A percentile compares a stretch with the other conserved stretches of the same genome.
phyloP scores from a whole-genome alignment of 192 early-diverging fungal species.

The Lunasporangiospora selenospora region DNA sequence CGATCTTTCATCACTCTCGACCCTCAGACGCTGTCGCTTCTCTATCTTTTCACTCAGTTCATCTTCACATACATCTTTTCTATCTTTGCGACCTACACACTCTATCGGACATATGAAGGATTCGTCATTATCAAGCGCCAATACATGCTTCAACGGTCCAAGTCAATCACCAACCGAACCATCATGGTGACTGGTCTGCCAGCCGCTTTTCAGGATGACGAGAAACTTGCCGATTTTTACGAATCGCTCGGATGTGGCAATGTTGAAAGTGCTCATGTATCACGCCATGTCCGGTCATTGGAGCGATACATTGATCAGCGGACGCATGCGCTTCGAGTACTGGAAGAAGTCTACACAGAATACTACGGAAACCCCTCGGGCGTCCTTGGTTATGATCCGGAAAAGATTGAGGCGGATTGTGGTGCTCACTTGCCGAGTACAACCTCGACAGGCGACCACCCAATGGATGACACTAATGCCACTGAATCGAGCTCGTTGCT shows the following conservation, averaged over 20 bases:
- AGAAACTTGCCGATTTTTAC: conserved; percentile 70
- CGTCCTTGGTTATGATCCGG: conserved; percentile 68
- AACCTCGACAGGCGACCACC: conserved; percentile 2
- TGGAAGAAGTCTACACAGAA: conserved; percentile 63
- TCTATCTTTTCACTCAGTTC: conserved; percentile 35
- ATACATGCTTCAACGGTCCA: conserved; percentile 48
- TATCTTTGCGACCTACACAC: conserved; percentile 54
- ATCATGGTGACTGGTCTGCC: conserved; percentile 77
- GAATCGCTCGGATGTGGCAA: conserved; percentile 62
- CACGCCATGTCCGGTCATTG: conserved; percentile 61
- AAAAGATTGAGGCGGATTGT: conserved; percentile 39
- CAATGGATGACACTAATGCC: background rate
- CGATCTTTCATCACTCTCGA: no score
- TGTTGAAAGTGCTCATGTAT: conserved; percentile 71
- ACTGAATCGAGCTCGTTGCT: conserved; percentile 4
- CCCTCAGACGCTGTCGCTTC: no score
- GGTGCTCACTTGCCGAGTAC: conserved; percentile 3
- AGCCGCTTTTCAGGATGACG: conserved; percentile 57
- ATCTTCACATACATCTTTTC: conserved; percentile 63
- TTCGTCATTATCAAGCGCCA: conserved; percentile 55
- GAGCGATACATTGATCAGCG: conserved; percentile 62
- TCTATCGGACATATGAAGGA: conserved; percentile 58
- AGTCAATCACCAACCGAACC: conserved; percentile 61
- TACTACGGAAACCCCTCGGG: conserved; percentile 76
- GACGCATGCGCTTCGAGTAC: conserved; percentile 53